A percentile compares a stretch with the other conserved stretches of the same genome.
Conservation (phyloP, 306 rosid species). For the Prunus davidiana region DNA sequence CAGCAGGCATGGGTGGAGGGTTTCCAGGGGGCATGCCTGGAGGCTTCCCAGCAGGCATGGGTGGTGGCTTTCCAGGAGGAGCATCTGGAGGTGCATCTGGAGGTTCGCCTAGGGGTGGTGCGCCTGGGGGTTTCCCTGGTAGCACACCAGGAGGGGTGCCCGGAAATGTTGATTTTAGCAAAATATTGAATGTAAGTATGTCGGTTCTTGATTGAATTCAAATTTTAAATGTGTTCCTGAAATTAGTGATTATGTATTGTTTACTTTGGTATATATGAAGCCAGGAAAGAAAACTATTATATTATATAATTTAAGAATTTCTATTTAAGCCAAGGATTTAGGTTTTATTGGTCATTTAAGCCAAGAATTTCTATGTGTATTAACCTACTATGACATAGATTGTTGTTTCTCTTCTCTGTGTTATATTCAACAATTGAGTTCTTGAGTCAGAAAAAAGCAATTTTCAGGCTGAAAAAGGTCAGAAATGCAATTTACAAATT, state of each 20-base stretch:
- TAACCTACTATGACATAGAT: neutral
- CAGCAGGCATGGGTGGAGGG: constrained; percentile 41
- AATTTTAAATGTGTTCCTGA: constrained; percentile 7
- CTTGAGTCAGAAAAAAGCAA: neutral
- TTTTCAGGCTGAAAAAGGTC: no score
- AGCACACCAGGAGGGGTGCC: constrained; percentile 61
- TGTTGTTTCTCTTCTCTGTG: neutral
- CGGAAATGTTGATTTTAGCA: constrained; percentile 86
- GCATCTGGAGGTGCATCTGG: constrained; percentile 29
- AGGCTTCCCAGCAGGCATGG: constrained; percentile 50
- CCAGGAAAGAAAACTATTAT: neutral
- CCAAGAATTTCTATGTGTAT: neutral
- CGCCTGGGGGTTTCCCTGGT: constrained; percentile 40
- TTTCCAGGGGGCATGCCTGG: constrained; percentile 27
- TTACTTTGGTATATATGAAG: neutral
- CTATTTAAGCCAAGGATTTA: no score
- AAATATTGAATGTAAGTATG: constrained; percentile 73
- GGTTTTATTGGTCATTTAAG: no score
- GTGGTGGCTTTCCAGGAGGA: constrained; percentile 35
- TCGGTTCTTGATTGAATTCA: neutral
- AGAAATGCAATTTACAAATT: neutral
- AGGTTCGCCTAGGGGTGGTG: constrained; percentile 39
- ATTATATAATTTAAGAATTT: neutral
- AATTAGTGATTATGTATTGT: neutral
- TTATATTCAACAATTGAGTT: neutral